These are phyloP conservation scores for Westerdykella ornata DNA, from an alignment of 2,329 filamentous ascomycete genomes.

Conservation along the genomic window DNA sequence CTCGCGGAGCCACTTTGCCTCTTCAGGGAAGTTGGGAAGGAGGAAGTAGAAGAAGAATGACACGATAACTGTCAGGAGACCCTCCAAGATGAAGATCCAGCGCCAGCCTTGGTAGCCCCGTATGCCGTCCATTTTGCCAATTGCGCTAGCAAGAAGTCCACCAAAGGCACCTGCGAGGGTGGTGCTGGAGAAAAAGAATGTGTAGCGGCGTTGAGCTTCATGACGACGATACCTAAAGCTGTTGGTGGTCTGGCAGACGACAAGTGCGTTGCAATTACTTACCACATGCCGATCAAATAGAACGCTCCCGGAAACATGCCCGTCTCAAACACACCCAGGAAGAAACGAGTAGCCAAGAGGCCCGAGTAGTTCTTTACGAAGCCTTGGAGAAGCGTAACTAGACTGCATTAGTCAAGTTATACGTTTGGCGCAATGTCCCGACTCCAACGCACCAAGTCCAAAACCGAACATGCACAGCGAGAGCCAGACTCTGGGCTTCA, in stretches of 20 bases:
- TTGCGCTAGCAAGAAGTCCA: conserved; percentile 75
- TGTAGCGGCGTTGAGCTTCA: conserved; percentile 87
- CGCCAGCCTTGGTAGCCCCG: conserved; percentile 66
- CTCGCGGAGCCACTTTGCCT: conserved; percentile 43
- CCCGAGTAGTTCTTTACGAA: conserved; percentile 71
- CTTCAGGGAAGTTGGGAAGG: conserved; percentile 46
- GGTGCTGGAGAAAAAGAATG: conserved; percentile 85
- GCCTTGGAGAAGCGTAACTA: conserved; percentile 65
- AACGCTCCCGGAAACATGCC: conserved; percentile 61
- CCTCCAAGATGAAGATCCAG: conserved; percentile 74
- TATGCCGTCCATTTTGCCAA: conserved; percentile 77
- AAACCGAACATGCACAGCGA: conserved; percentile 80
- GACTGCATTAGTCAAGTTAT: background rate
- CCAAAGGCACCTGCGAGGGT: conserved; percentile 78
- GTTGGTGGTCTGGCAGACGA: conserved; percentile 56
- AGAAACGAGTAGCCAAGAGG: conserved; percentile 70
- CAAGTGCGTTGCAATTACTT: background rate
- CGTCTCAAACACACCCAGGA: conserved; percentile 59
- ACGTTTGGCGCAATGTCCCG: background rate
- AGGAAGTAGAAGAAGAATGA: conserved; percentile 44
- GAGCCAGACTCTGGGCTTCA: conserved; percentile 52
- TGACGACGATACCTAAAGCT: conserved; percentile 84
- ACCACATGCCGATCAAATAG: conserved; percentile 14
- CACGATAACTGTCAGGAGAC: conserved; percentile 40
- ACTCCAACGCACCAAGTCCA: conserved; percentile 47